Evolutionary conservation across 495 filamentous ascomycete species (phyloP), one percentile per base, ranked within the genome.

Genomic region (Tuber umbilicatum): DNA sequence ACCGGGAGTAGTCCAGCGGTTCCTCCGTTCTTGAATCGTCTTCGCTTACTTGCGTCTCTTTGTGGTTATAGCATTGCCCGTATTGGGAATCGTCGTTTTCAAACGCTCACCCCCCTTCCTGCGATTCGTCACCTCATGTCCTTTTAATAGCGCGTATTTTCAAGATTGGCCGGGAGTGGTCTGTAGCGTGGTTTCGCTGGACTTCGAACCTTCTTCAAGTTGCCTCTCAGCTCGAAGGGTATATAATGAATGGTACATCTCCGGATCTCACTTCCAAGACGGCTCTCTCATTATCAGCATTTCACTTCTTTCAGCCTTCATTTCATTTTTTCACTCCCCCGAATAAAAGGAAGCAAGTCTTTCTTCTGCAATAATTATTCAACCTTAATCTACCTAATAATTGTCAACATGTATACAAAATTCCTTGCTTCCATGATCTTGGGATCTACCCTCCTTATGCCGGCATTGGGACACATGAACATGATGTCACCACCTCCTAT

Each of bases 401-500:
- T 31, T n/a, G 14, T 55, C 55, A 64, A 50, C 38, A 43, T 67
- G 67, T 27, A 12, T 9, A 35, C 68, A 12, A 69, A 45, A 23
- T 69, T 40, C n/a, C 23, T 41, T 68, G 17, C 69, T 50, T 37
- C 38, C 31, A 17, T 35, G 35, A 39, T 72, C 43, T 21, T 72
- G 43, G 55, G 42, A 23, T 9, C 73, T 14, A 23, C 42, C 19
- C 12, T 76, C 37, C 69, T 50, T 70, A 38, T 77, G 27, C 73
- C 73, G 42, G 81, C 80, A 50, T 79, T 70, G 70, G 89, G 86
- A 27, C 90, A 91, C 82, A 89, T 91, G 86, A 83, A 87, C 79
- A 88, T 92, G 86, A 79, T 76, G 40, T 85, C 84, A 64, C 90
- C 89, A n/a, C 80, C 86, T 35, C 87, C 89, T 9, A 84, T 91